phyloP scores from a whole-genome alignment of 1,139 yeast species.

The Pichia sp. region DNA sequence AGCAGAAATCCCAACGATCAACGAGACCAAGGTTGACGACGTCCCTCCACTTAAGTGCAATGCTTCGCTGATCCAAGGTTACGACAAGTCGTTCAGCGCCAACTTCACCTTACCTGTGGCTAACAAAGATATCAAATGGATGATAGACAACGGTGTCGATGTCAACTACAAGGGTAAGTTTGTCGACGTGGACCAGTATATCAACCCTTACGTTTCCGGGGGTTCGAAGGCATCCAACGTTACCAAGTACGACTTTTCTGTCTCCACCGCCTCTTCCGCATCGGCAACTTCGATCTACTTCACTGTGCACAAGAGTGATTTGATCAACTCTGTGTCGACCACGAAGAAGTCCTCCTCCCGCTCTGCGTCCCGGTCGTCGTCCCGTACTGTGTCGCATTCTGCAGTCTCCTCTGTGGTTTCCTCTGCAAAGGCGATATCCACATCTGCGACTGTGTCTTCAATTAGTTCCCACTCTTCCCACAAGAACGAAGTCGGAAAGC shows the following conservation, averaged over 20 bases:
- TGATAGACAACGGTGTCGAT: conserved; percentile 51
- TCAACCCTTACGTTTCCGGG: conserved; percentile 17
- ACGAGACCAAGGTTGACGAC: conserved; percentile 38
- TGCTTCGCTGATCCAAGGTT: conserved; percentile 39
- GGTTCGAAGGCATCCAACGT: conserved; percentile 8
- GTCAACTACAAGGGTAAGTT: conserved; percentile 47
- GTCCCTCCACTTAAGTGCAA: conserved; percentile 49
- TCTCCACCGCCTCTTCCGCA: conserved; percentile 39
- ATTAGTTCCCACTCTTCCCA: conserved; percentile 17
- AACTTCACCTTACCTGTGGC: conserved; percentile 42
- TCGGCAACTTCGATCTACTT: conserved; percentile 19
- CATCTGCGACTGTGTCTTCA: conserved; percentile 28
- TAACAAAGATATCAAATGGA: conserved; percentile 38
- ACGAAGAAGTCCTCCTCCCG: neutral
- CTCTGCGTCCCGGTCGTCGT: too few species aligned
- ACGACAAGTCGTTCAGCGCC: conserved; percentile 38
- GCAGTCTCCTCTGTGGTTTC: neutral
- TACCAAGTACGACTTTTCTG: conserved; percentile 43
- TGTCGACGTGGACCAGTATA: conserved; percentile 32
- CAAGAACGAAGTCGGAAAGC: conserved; percentile 17
- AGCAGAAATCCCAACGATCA: conserved; percentile 36
- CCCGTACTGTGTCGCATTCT: neutral
- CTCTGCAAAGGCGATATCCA: conserved; percentile 20
- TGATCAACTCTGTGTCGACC: conserved; percentile 31
- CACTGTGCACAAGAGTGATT: conserved; percentile 29